Evolutionary conservation across 148 eudicot species (phyloP), one percentile per base, ranked within the genome.

Genomic region (Rhododendron molle): DNA sequence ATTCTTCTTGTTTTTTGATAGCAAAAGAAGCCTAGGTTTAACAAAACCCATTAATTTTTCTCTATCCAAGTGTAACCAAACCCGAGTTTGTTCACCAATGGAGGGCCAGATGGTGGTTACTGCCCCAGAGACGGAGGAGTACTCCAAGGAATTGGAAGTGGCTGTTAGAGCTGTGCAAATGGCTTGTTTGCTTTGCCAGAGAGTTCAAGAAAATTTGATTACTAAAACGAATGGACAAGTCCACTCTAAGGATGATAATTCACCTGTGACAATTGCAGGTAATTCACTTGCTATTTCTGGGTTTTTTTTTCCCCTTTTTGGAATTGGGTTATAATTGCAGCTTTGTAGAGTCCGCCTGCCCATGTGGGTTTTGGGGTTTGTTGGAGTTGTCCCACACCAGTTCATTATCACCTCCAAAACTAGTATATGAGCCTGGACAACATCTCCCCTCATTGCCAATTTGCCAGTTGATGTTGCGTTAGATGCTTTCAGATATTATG

Each of bases 191-290:
- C 89, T 92, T 28, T 92, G 91, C 52, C 87, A 89, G 87, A 86
- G 54, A 78, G 89, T 90, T 83, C 93, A 92, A 76, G 85, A 89
- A 20, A 84, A 76, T 73, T 81, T 92, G 88, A 30, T 90, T 83
- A 85, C 88, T 26, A 83, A 83, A 49, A 78, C 82, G 28, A 71
- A 21, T 69, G 85, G 82, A 0, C 89, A 88, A 1, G 90, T 92
- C 26, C 91, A 89, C 26, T 85, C 92, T 69, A 92, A 92, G 88
- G 91, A 88, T 62, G 93, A 92, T 40, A 83, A 90, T 79, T 92
- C 93, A 7, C 93, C 90, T 40, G 93, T 92, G 21, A 92, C 93
- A 15, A 56, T 92, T 88, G 93, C 93, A 21, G 93, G 93, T 92
- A 90, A 84, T 65, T 81, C 18, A 18, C 28, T 36, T 40, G 46